A percentile compares a stretch with the other conserved stretches of the same genome.
Conservation (phyloP, 2,329 filamentous ascomycete species). For the Davidsoniella virescens region DNA sequence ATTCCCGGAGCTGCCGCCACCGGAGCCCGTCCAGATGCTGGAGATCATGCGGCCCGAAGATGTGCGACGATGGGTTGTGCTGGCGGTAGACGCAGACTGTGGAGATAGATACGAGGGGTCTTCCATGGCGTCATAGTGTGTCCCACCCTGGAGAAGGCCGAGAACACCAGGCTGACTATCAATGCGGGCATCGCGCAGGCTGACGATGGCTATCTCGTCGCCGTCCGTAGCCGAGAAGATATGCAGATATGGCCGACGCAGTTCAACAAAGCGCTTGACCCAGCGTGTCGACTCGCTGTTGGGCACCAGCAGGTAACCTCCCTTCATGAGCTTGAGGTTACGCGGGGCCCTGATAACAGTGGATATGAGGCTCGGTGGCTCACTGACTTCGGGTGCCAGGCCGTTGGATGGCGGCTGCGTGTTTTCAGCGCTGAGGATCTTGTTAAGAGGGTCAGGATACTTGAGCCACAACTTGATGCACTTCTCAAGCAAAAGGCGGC, state of each 20-base stretch:
- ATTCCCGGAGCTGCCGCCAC: slow-evolving; percentile 19
- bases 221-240: slow-evolving; percentile 73
- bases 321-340: slow-evolving; percentile 66
- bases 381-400: slow-evolving; percentile 28
- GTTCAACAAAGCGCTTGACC: slow-evolving; percentile 84
- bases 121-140: slow-evolving; percentile 22
- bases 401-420: slow-evolving; percentile 56
- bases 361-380: slow-evolving; percentile 51
- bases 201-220: slow-evolving; percentile 80
- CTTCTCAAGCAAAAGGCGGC: slow-evolving; percentile 33
- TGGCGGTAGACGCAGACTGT: slow-evolving; percentile 20
- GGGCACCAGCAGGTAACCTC: slow-evolving; percentile 74
- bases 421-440: slow-evolving; percentile 42
- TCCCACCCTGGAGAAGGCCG: slow-evolving; percentile 46
- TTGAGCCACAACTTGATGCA: slow-evolving; percentile 49
- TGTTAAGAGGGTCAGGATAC: slow-evolving; percentile 38
- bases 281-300: slow-evolving; percentile 69
- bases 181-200: slow-evolving; percentile 74
- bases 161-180: slow-evolving; percentile 84
- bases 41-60: slow-evolving; percentile 37
- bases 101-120: slow-evolving; percentile 16
- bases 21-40: slow-evolving; percentile 36
- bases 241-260: slow-evolving; percentile 81
- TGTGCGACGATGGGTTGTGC: slow-evolving; percentile 32
- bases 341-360: slow-evolving; percentile 66